Evolutionary conservation across 164 flowering plant species (phyloP).

Genomic region (Hamamelis virginiana): DNA sequence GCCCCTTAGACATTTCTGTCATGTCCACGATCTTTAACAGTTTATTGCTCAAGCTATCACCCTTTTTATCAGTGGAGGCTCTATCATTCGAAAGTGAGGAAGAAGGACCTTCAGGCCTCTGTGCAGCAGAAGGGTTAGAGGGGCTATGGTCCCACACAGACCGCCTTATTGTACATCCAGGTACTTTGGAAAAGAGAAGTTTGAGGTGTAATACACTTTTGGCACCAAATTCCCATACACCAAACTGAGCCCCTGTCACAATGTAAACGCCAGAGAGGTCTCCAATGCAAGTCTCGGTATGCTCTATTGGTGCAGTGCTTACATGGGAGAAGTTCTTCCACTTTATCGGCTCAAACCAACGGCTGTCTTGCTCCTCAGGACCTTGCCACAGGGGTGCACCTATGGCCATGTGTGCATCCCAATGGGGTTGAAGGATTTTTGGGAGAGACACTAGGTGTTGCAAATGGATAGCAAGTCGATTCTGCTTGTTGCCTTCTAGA

Average conservation of each 20-base stretch:
- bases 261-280: constrained; percentile 96
- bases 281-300: constrained; percentile 80
- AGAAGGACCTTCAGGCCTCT: constrained; percentile 37
- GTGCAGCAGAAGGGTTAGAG: constrained; percentile 21
- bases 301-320: constrained; percentile 95
- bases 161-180: constrained; percentile 92
- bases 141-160: constrained; percentile 98
- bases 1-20: constrained; percentile 89
- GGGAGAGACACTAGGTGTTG: constrained; percentile 93
- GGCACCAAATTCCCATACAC: constrained; percentile 97
- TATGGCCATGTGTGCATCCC: constrained; percentile 88
- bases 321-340: constrained; percentile 99
- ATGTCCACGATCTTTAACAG: constrained; percentile 73
- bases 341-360: constrained; percentile 97
- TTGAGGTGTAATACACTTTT: constrained; percentile 88
- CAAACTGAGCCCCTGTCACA: constrained; percentile 96
- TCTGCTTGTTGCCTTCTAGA: constrained; percentile 84
- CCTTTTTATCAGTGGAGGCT: constrained; percentile 48
- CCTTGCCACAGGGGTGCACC: constrained; percentile 98
- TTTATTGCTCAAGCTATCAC: constrained; percentile 56
- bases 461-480: constrained; percentile 78
- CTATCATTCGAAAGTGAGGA: constrained; percentile 37
- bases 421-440: constrained; percentile 90
- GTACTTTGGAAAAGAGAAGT: constrained; percentile 93
- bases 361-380: constrained; percentile 96